Conservation (phyloP, 371 early-diverging fungal genomes). For the Lichtheimia ornata region DNA sequence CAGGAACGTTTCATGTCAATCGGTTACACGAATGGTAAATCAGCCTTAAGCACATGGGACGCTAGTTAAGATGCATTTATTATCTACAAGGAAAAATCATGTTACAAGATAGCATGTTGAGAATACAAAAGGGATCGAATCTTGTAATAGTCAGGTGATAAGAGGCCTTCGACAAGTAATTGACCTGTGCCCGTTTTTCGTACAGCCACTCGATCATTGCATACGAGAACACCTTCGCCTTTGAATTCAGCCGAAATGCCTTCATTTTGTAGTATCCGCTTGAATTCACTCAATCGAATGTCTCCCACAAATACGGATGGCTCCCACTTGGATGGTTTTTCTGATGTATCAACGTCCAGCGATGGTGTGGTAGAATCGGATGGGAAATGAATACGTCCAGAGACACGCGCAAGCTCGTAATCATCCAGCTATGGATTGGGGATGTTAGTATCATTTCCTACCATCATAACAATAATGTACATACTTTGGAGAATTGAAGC, state of each 20-base stretch:
- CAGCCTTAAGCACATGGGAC: no score
- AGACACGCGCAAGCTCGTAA: constrained; percentile 75
- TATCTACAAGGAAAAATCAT: not conserved
- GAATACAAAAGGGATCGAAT: constrained; percentile 62
- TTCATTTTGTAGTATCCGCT: constrained; percentile 64
- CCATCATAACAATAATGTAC: not conserved
- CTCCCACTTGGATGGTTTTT: constrained; percentile 42
- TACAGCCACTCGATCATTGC: constrained; percentile 78
- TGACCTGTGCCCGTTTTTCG: constrained; percentile 65
- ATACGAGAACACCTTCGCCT: constrained; percentile 82
- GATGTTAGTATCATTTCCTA: not conserved
- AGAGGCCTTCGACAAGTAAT: constrained; percentile 58
- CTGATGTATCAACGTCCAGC: constrained; percentile 68
- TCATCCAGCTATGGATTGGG: constrained; percentile 57
- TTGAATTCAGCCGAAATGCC: constrained; percentile 85
- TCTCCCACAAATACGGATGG: constrained; percentile 86
- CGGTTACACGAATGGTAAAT: no score
- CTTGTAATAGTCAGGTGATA: constrained; percentile 63
- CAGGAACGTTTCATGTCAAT: no score
- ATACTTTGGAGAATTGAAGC: constrained; percentile 71
- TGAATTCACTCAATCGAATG: constrained; percentile 81
- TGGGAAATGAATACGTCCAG: constrained; percentile 72
- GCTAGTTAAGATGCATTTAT: no score
- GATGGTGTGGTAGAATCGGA: constrained; percentile 72
- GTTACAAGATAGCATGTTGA: constrained; percentile 64